Evolutionary conservation across 2,329 filamentous ascomycete species (phyloP).

Genomic region (Sporothrix schenckii): DNA sequence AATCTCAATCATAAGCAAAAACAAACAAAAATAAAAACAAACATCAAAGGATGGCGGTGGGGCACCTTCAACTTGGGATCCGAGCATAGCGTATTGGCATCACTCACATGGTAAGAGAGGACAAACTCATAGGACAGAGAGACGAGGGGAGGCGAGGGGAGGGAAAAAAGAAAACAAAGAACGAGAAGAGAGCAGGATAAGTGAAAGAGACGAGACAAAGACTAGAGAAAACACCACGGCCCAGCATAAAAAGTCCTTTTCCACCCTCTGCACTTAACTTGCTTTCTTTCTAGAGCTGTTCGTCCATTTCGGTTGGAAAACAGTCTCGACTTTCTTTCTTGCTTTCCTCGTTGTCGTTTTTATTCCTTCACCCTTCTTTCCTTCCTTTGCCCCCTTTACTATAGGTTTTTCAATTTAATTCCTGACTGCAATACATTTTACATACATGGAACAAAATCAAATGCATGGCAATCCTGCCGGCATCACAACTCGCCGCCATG

Average conservation of each 20-base stretch:
- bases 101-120: background rate
- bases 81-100: constrained; percentile 21
- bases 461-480: too few species aligned
- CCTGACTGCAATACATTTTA: background rate
- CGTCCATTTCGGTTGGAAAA: constrained; percentile 4
- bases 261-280: background rate
- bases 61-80: constrained; percentile 12
- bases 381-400: constrained; percentile 1
- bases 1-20: background rate
- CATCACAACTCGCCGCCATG: too few species aligned
- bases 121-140: background rate
- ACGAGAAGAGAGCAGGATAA: background rate
- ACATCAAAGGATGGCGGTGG: background rate
- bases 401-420: constrained; percentile 14
- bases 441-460: background rate
- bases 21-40: too few species aligned
- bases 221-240: background rate
- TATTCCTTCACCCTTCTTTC: background rate
- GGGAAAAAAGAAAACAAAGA: background rate
- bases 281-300: background rate
- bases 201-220: background rate
- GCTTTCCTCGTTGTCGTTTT: background rate
- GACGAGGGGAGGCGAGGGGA: background rate
- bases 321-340: background rate
- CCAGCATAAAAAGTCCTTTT: background rate